A percentile compares a stretch with the other conserved stretches of the same genome.
phyloP scores from a whole-genome alignment of 2,329 filamentous ascomycete species.

The Botryotinia calthae region DNA sequence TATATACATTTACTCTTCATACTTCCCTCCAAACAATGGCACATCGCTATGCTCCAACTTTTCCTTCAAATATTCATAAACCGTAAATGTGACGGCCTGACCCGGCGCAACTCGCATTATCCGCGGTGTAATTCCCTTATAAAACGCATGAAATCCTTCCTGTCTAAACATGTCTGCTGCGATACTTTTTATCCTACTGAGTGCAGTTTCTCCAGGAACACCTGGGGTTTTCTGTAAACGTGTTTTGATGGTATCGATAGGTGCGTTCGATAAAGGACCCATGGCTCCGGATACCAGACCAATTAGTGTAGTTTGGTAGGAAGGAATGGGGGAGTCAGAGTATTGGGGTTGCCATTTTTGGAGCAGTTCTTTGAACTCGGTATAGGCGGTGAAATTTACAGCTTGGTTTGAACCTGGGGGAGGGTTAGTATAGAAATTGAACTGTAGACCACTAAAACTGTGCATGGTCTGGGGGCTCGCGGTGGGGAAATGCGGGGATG shows the following conservation, averaged over 20 bases:
- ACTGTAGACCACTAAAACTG: background rate
- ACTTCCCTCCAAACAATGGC: slow-evolving; percentile 59
- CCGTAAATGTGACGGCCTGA: slow-evolving; percentile 75
- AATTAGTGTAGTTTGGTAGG: slow-evolving; percentile 87
- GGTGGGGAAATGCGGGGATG: background rate
- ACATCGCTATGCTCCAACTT: slow-evolving; percentile 64
- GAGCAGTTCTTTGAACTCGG: slow-evolving; percentile 81
- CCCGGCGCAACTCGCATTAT: slow-evolving; percentile 97
- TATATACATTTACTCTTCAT: slow-evolving; percentile 56
- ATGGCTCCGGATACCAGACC: slow-evolving; percentile 87
- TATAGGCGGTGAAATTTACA: slow-evolving; percentile 97
- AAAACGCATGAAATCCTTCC: slow-evolving; percentile 92
- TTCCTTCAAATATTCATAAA: slow-evolving; percentile 75
- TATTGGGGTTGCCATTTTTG: slow-evolving; percentile 71
- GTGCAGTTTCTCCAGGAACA: slow-evolving; percentile 74
- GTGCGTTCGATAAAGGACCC: slow-evolving; percentile 93
- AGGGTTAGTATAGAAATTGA: slow-evolving; percentile 1
- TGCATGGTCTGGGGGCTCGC: background rate
- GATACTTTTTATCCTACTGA: slow-evolving; percentile 75
- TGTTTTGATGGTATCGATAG: slow-evolving; percentile 99
- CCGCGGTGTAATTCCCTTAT: slow-evolving; percentile 96
- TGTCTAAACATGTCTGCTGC: slow-evolving; percentile 86
- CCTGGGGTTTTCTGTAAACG: slow-evolving; percentile 87
- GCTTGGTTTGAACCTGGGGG: slow-evolving; percentile 71
- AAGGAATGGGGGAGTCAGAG: slow-evolving; percentile 64